Conservation (phyloP, 2,329 filamentous ascomycete genomes). For the Trichoderma lentiforme region DNA sequence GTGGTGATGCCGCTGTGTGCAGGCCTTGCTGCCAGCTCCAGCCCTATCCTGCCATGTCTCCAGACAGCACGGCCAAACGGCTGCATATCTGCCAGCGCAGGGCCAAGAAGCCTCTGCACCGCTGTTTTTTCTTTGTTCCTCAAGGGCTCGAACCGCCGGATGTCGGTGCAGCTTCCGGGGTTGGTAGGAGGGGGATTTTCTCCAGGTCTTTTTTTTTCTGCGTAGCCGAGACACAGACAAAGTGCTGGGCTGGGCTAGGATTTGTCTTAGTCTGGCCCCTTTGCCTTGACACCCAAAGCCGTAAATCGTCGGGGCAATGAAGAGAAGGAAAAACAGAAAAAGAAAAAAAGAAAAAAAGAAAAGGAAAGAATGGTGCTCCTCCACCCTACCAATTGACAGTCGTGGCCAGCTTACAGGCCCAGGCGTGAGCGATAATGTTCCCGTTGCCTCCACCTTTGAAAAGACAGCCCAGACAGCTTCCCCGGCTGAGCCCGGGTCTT, state of each 20-base stretch:
- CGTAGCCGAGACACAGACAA: background rate
- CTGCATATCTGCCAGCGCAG: constrained; percentile 31
- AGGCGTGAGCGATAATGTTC: constrained; percentile 3
- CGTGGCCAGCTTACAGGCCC: background rate
- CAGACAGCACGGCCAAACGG: constrained; percentile 33
- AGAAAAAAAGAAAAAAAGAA: background rate
- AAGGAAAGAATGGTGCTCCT: background rate
- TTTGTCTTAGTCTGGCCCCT: background rate
- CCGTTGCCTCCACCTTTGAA: constrained; percentile 1
- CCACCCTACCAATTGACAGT: background rate
- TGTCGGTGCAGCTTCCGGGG: background rate
- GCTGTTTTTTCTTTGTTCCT: background rate
- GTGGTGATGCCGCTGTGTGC: background rate
- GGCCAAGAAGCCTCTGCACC: constrained; percentile 16
- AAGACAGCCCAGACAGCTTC: background rate
- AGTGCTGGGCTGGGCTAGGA: background rate
- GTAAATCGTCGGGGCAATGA: background rate
- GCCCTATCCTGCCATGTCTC: constrained; percentile 28
- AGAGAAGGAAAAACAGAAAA: background rate
- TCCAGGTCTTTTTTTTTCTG: background rate
- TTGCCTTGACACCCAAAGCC: constrained; percentile 6
- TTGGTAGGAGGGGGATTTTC: background rate
- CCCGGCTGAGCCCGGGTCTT: constrained; percentile 13
- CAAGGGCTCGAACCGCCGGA: constrained; percentile 4
- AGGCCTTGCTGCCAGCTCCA: constrained; percentile 19